Conservation (phyloP, 2,329 filamentous ascomycete genomes). For the Fusarium sp. region DNA sequence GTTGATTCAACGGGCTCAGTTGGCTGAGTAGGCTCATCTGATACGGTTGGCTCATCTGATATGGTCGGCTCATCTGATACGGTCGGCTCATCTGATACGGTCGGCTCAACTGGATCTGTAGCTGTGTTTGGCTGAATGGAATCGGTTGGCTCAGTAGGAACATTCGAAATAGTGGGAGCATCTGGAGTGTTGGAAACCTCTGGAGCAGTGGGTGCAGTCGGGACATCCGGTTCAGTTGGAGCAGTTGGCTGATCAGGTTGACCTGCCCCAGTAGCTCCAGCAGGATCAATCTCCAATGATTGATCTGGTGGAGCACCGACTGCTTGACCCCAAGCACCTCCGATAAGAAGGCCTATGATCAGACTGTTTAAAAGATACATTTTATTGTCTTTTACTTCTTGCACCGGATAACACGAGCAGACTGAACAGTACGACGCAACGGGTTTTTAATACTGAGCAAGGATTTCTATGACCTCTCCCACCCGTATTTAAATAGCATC, state of each 20-base stretch:
- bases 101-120: no score
- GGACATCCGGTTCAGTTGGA: neutral
- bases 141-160: neutral
- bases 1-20: neutral
- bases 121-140: no score
- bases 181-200: no score
- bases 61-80: no score
- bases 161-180: no score
- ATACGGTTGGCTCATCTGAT: no score
- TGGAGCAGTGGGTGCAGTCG: neutral
- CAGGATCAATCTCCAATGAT: no score
- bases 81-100: no score
- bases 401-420: no score
- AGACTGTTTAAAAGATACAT: neutral
- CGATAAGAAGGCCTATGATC: neutral
- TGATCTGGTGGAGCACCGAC: neutral
- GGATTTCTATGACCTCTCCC: neutral
- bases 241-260: neutral
- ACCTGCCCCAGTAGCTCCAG: neutral
- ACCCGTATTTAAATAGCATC: neutral
- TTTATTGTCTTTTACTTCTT: neutral
- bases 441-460: neutral
- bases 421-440: neutral
- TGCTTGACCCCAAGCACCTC: neutral
- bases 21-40: neutral